Evolutionary conservation across 2,329 filamentous ascomycete genomes (phyloP).

Genomic region (Lachnellula cervina): DNA sequence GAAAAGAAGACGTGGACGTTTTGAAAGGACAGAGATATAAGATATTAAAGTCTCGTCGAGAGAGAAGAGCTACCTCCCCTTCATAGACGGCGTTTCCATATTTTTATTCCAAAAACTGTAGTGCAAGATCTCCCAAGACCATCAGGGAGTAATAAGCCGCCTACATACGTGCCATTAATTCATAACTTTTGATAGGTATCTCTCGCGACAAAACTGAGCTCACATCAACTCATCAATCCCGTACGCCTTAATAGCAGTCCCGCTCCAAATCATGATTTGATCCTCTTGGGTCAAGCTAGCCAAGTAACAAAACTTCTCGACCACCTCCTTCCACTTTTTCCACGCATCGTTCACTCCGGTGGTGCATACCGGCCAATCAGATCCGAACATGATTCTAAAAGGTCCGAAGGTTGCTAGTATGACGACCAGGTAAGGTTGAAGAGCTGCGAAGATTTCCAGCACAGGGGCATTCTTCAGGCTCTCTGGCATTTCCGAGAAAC

Average conservation of each 20-base stretch:
- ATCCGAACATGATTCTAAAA: constrained; percentile 77
- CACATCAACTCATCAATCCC: constrained; percentile 35
- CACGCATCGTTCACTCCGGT: constrained; percentile 58
- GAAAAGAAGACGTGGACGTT: no score
- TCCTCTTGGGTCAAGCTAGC: constrained; percentile 56
- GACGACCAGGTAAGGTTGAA: constrained; percentile 67
- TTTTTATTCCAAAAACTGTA: no score
- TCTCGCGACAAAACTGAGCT: constrained; percentile 5
- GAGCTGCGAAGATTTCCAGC: constrained; percentile 55
- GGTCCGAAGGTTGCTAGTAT: constrained; percentile 69
- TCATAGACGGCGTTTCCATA: no score
- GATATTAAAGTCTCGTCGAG: no score
- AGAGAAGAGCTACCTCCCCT: no score
- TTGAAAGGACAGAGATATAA: no score
- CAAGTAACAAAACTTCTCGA: constrained; percentile 63
- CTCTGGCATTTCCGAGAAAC: constrained; percentile 70
- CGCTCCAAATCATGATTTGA: constrained; percentile 64
- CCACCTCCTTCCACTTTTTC: constrained; percentile 68
- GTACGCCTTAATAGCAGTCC: constrained; percentile 70
- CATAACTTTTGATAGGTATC: constrained; percentile 6
- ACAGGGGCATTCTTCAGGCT: constrained; percentile 44
- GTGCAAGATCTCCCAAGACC: no score
- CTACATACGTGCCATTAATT: not conserved
- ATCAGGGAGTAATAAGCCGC: no score
- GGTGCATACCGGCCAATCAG: constrained; percentile 91